Base-by-base conservation (phyloP, 2,329 filamentous ascomycete species). In the Knufia petricola region DNA sequence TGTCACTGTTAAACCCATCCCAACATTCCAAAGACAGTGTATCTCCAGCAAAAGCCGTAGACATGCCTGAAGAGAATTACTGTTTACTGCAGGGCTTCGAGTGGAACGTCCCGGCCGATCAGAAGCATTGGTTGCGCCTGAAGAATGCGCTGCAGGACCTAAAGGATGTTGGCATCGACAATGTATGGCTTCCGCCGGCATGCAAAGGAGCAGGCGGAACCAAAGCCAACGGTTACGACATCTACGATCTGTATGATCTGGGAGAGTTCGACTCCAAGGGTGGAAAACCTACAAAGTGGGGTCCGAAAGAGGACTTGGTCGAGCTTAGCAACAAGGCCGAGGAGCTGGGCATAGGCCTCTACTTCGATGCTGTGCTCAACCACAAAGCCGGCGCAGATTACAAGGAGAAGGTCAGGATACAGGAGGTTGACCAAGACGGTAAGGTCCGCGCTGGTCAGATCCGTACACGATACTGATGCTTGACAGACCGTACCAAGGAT, bases 241-340 rank as follows among this genome's bases (percentile, higher is more conserved):
- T 76, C 53, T 83, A 81, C 60, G 80, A 83, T 58, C 63, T 83
- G 17, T 81, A 77, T 55, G 77, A 80, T 50, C 63, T 79, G 7
- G 80, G 80, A 41, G 79, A 83, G 57, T 84, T 83, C 54, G 76
- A 82, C 20, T 77, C 81, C 57, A 82, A 82, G 59, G 76, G 76
- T 30, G 59, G 65, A 1, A 46, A 42, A 12, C 46, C 64, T 2
- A 83, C 79, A 1, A 83, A 82, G 66, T 84, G 79, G 79, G 80
- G 80, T 2, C 65, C 66, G 9, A 76, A 77, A 57, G 71, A 76
- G 48, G 77, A 82, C 49, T 63, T 55, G 36, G 20, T 50, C 13
- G 41, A 38, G n/a, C 41, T 51, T 10, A 42, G 44, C n/a, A 46
- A 53, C 21, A 56, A 51, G 28, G 51, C 55, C 3, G 51, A 61